Percentiles rank a stretch among this genome's conserved stretches.
Evolutionary conservation across 345 rosid genomes (phyloP).

Genomic region (Gossypium australe): DNA sequence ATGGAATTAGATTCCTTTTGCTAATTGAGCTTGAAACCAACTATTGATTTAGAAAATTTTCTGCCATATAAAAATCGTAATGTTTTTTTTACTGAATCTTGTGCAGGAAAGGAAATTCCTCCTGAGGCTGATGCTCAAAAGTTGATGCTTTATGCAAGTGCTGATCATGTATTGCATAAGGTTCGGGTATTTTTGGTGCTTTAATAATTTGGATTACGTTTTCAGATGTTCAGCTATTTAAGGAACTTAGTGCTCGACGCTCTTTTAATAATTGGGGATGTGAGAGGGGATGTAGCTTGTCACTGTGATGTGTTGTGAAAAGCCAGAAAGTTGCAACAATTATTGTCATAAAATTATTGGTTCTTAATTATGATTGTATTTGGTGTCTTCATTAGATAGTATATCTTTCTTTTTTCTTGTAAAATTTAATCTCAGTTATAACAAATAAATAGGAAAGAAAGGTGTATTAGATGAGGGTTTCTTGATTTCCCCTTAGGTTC

Average conservation of each 20-base stretch:
- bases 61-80: slow-evolving; percentile 21
- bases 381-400: not conserved
- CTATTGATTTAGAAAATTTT: not conserved
- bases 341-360: not conserved
- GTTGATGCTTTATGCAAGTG: slow-evolving; percentile 9
- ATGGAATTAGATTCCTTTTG: slow-evolving; percentile 1
- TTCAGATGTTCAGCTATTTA: not conserved
- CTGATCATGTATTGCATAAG: slow-evolving; percentile 7
- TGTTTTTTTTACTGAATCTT: slow-evolving; percentile 8
- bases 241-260: not conserved
- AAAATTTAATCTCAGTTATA: not conserved
- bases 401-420: not conserved
- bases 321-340: not conserved
- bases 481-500: not conserved
- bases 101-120: slow-evolving; percentile 67
- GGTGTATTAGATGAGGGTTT: not conserved
- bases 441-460: not conserved
- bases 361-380: not conserved
- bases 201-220: not conserved
- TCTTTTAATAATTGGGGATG: not conserved
- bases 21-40: not conserved
- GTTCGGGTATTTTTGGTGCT: not conserved
- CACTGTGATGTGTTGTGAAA: not conserved
- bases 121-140: slow-evolving; percentile 29
- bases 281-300: not conserved